Evolutionary conservation across 768 basidiomycete species (phyloP), one percentile per base, ranked within the genome.

Genomic region (Tylopilus felleus): DNA sequence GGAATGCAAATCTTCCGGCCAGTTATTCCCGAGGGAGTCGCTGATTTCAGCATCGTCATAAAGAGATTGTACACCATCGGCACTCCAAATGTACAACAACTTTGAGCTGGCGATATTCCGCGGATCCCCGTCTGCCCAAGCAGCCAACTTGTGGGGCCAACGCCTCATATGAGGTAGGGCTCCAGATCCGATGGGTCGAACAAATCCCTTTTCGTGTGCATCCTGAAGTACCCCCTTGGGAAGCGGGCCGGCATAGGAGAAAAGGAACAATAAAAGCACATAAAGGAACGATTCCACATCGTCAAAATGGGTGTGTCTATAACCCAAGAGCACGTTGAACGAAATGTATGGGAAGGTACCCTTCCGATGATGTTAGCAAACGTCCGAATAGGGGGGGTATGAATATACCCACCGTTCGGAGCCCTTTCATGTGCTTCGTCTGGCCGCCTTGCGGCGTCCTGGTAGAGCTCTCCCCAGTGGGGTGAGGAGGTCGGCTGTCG

Each of bases 211-310:
- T 3, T 28, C 19, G 5, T 56, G 36, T 6, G 38, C 42, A 0
- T 55, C 51, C 0, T 31, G 9, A 5, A 17, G 16, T 4, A 38
- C 33, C 1, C 35, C 17, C 21, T 50, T 42, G 3, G 44, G 3
- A 7, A 61, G 57, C 0, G 62, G 58, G 0, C 47, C 47, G 10
- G 47, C 36, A 19, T 48, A 48, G 9, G 47, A 48, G 9, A 48
- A 39, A 19, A 48, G 28, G 56, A 63, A 41, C 51, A 49, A 14
- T 33, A 33, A 13, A 33, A 33, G 31, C 10, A 33, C 31, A 5
- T 33, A 33, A 13, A 33, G 13, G 13, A 63, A 59, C 0, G 62
- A 63, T 12, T 63, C 60, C 19, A 62, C 46, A 8, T 62, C 56
- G 41, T 38, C 36, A 9, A 51, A 51, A 4, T 51, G 49, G 6